phyloP scores from a whole-genome alignment of 2,329 filamentous ascomycete species.

The Thelonectria rubi region DNA sequence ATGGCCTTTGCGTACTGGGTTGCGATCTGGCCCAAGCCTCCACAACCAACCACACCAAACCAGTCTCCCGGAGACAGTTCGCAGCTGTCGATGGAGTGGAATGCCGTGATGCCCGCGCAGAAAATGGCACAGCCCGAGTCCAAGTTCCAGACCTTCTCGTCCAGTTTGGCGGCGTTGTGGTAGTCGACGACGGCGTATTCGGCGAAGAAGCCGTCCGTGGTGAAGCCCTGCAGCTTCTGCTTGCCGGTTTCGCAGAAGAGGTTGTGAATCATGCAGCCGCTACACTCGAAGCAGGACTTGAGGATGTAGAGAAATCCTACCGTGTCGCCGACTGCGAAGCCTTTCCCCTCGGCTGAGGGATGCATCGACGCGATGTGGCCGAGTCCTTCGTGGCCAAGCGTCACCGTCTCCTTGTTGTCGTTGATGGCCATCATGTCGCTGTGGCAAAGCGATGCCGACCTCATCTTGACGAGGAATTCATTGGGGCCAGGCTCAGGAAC shows the following conservation, averaged over 20 bases:
- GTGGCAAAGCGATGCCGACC: conserved; percentile 49
- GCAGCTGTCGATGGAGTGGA: conserved; percentile 51
- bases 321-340: conserved; percentile 53
- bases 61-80: conserved; percentile 48
- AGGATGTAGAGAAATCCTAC: conserved; percentile 58
- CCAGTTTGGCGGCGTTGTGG: conserved; percentile 54
- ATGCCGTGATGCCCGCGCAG: conserved; percentile 60
- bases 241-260: conserved; percentile 49
- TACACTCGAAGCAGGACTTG: conserved; percentile 56
- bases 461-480: conserved; percentile 51
- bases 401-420: conserved; percentile 30
- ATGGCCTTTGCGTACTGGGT: conserved; percentile 57
- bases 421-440: conserved; percentile 40
- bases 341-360: conserved; percentile 47
- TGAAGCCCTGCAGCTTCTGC: conserved; percentile 54
- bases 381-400: conserved; percentile 57
- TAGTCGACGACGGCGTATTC: conserved; percentile 58
- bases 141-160: conserved; percentile 42
- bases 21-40: conserved; percentile 57
- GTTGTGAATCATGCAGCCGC: conserved; percentile 57
- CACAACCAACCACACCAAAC: conserved; percentile 55
- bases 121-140: conserved; percentile 53
- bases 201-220: conserved; percentile 55
- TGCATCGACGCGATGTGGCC: conserved; percentile 53
- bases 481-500: conserved; percentile 53